phyloP scores from a whole-genome alignment of 2,329 filamentous ascomycete genomes.

The Diaporthe citri region DNA sequence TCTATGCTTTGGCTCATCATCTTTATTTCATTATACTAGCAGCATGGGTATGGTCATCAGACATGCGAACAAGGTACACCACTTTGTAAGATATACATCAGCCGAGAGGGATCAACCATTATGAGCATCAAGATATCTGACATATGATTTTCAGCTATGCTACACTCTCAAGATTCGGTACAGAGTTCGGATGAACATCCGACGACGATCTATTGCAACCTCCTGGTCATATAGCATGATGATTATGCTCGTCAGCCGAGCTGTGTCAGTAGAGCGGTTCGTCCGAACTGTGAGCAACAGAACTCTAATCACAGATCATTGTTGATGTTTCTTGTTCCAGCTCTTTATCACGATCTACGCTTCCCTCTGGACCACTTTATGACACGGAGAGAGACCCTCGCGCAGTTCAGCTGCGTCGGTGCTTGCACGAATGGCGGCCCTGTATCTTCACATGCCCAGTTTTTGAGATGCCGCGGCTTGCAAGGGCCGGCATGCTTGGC shows the following conservation, averaged over 20 bases:
- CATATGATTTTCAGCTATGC: not conserved
- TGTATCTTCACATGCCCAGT: not conserved
- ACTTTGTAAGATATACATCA: not conserved
- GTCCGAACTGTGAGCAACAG: not conserved
- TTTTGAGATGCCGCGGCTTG: conserved; percentile 8
- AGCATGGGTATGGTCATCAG: not conserved
- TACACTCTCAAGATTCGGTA: too few relatives aligned
- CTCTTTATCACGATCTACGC: not conserved
- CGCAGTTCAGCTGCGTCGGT: not conserved
- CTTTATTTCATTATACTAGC: not conserved
- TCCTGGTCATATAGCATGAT: conserved; percentile 2
- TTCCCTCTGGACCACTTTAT: not conserved
- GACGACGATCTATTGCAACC: not conserved
- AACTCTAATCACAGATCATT: not conserved
- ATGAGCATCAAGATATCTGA: not conserved
- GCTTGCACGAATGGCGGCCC: not conserved
- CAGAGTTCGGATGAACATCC: not conserved
- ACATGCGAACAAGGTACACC: not conserved
- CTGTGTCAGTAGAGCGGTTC: not conserved
- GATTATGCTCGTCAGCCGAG: not conserved
- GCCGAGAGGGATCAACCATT: not conserved
- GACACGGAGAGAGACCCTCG: too few relatives aligned
- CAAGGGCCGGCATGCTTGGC: conserved; percentile 13
- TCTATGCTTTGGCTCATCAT: too few relatives aligned
- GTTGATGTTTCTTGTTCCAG: not conserved